A percentile compares a stretch with the other conserved stretches of the same genome.
Evolutionary conservation across 495 filamentous ascomycete genomes (phyloP).

Genomic region (Penicillium parvum): DNA sequence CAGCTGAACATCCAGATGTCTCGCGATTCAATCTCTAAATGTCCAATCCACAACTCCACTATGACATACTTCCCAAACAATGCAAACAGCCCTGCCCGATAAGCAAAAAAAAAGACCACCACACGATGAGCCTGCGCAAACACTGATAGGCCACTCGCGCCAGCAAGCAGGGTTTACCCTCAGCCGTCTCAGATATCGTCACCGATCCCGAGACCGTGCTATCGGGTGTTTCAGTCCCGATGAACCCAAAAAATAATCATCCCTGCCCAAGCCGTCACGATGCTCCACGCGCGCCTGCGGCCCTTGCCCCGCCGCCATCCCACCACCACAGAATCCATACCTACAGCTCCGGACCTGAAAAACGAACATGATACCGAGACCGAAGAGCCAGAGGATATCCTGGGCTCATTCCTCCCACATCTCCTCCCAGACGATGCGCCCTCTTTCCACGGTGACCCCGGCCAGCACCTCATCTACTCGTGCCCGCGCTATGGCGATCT

Average conservation of each 20-base stretch:
- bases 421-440: conserved; percentile 75
- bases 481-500: conserved; percentile 55
- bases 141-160: neutral
- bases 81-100: neutral
- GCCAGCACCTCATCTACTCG: conserved; percentile 61
- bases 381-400: conserved; percentile 58
- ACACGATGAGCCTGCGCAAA: neutral
- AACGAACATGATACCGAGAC: conserved; percentile 4
- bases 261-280: conserved; percentile 4
- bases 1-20: neutral
- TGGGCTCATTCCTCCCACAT: conserved; percentile 56
- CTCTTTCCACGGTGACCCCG: conserved; percentile 70
- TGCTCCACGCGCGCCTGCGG: conserved; percentile 32
- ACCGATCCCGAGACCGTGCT: too few relatives aligned
- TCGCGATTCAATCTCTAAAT: neutral
- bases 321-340: conserved; percentile 5
- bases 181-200: too few relatives aligned
- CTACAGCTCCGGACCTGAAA: conserved; percentile 15
- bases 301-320: conserved; percentile 27
- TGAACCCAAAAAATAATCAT: neutral
- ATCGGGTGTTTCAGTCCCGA: too few relatives aligned
- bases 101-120: too few relatives aligned
- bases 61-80: neutral
- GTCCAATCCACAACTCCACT: neutral
- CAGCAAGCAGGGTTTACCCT: too few relatives aligned